Evolutionary conservation across 371 early-diverging fungal species (phyloP), one percentile per base, ranked within the genome.

Genomic region (Coemansia sp.): DNA sequence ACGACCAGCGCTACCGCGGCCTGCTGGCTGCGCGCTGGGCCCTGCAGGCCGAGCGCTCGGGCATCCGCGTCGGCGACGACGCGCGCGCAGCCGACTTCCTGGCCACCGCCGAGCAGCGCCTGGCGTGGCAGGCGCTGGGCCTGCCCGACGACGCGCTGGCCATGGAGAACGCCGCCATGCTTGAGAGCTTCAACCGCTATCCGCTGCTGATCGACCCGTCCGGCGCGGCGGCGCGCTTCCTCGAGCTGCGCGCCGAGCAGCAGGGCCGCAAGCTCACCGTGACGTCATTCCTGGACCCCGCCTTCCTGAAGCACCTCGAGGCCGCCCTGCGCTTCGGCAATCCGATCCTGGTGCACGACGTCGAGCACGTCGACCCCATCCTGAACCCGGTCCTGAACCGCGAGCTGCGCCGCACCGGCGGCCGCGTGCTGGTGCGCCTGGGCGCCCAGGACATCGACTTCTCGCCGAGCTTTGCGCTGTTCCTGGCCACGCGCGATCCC

Each of bases 381-480:
- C 80, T 99, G 67, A 97, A 98, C 72, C 90, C 99, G 11, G 92
- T 98, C 11, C 84, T 99, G 51, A 98, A 98, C 84, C 93, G 89
- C 76, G 98, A 99, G 78, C 80, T 98, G 35, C 87, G 95, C 54
- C 89, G 94, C 57, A 95, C 95, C 16, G 99, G 99, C 61, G 98
- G 98, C 40, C 95, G 99, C 76, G 94, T 93, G 8, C 77, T 99
- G 63, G 93, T 97, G 64, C 90, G 95, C 26, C 82, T 99, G 38
- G 99, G 99, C 39, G 87, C 84, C 63, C 94, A 97, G 74, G 99
- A 98, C 60, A 95, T 99, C 61, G 99, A 99, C 82, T 97, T 97
- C 80, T 98, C 98, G 34, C 97, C 99, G 11, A 81, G 95, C 5
- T 99, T 99, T 83, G 91, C 89, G 1, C 81, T 98, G 35, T 96